These are phyloP conservation scores for Epichloe typhina DNA, from an alignment of 2,329 filamentous ascomycete genomes.

Conservation along the genomic window DNA sequence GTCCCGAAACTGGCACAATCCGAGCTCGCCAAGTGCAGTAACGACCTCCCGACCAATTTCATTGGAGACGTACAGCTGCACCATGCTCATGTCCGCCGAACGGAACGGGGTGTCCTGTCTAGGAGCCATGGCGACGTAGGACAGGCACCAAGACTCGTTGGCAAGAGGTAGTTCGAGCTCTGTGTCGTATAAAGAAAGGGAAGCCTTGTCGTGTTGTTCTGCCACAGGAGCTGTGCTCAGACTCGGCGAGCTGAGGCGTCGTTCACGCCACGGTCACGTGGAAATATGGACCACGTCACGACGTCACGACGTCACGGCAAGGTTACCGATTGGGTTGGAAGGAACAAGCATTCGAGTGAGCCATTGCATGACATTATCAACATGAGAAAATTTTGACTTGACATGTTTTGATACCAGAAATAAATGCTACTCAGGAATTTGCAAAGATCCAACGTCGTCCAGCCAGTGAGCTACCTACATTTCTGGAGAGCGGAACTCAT, in stretches of 20 bases:
- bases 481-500: too few species aligned
- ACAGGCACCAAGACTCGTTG: conserved; percentile 18
- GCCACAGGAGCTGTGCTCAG: conserved; percentile 10
- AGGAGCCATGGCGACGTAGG: conserved; percentile 41
- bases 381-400: too few species aligned
- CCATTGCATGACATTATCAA: neutral
- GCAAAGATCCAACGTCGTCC: too few species aligned
- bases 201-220: conserved; percentile 14
- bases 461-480: too few species aligned
- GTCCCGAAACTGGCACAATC: conserved; percentile 93
- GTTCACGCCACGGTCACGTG: conserved; percentile 17
- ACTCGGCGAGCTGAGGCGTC: conserved; percentile 13
- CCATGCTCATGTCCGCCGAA: conserved; percentile 99
- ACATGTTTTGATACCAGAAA: too few species aligned
- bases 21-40: conserved; percentile 89
- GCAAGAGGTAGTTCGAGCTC: conserved; percentile 17
- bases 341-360: neutral
- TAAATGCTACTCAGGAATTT: too few species aligned
- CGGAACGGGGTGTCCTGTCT: conserved; percentile 91
- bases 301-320: conserved; percentile 2
- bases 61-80: conserved; percentile 97
- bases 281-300: neutral
- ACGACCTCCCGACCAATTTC: conserved; percentile 98
- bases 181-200: conserved; percentile 7
- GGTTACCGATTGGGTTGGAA: neutral